A percentile compares a stretch with the other conserved stretches of the same genome.
Evolutionary conservation across 768 basidiomycete genomes (phyloP).

Genomic region (Macrolepiota dolichaula): DNA sequence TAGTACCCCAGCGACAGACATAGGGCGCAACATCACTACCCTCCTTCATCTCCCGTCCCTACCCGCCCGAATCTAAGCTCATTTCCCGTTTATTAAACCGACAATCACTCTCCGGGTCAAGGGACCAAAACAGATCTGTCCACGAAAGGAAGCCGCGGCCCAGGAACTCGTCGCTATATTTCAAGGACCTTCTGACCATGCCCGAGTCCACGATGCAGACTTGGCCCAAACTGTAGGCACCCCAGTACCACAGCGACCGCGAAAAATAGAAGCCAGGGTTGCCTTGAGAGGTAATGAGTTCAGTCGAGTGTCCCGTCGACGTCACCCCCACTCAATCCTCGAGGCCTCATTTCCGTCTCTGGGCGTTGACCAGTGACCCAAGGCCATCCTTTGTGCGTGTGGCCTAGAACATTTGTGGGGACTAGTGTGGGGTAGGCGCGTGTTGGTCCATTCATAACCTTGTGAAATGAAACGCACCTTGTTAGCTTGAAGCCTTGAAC

Average conservation of each 20-base stretch:
- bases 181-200: neutral
- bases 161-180: neutral
- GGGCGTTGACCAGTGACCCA: no score
- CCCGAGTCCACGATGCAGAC: neutral
- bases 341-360: neutral
- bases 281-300: neutral
- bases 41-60: neutral
- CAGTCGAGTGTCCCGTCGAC: neutral
- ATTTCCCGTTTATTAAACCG: neutral
- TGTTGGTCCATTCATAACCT: neutral
- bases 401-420: neutral
- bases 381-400: no score
- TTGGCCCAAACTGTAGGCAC: neutral
- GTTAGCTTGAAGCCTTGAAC: neutral
- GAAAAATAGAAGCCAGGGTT: neutral
- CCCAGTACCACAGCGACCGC: neutral
- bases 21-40: no score
- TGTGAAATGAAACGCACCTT: neutral
- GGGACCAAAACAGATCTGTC: neutral
- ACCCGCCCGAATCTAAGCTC: neutral
- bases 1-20: no score
- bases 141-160: neutral
- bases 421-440: neutral
- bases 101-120: neutral
- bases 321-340: neutral